Evolutionary conservation across 1,139 yeast species (phyloP).

Genomic region (Yamadazyma atmosphaerica): DNA sequence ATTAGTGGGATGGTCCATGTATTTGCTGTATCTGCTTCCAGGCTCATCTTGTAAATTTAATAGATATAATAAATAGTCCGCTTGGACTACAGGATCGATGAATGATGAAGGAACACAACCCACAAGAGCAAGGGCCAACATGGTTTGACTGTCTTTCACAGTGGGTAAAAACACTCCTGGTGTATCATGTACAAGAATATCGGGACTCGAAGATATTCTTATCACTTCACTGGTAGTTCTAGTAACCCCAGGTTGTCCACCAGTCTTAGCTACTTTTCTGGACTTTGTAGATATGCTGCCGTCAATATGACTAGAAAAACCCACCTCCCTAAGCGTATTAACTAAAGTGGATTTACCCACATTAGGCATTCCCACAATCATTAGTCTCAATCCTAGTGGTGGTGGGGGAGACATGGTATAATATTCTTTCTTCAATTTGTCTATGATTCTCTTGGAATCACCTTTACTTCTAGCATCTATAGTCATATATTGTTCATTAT

Average conservation of each 20-base stretch:
- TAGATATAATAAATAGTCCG: conserved; percentile 78
- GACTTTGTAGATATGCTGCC: conserved; percentile 31
- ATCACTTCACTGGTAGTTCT: conserved; percentile 77
- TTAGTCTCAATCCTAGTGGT: conserved; percentile 74
- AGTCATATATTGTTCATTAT: conserved; percentile 55
- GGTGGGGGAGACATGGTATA: conserved; percentile 59
- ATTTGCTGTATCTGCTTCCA: conserved; percentile 47
- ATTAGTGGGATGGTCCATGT: conserved; percentile 68
- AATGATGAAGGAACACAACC: conserved; percentile 74
- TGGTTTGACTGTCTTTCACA: conserved; percentile 63
- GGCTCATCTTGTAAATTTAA: conserved; percentile 63
- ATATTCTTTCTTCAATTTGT: conserved; percentile 46
- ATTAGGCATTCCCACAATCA: conserved; percentile 94
- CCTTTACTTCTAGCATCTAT: conserved; percentile 57
- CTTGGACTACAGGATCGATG: conserved; percentile 82
- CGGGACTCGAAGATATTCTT: conserved; percentile 60
- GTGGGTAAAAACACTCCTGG: conserved; percentile 91
- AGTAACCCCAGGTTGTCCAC: conserved; percentile 91
- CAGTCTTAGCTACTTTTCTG: conserved; percentile 78
- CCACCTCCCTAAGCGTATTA: conserved; percentile 66
- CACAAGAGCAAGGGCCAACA: conserved; percentile 72
- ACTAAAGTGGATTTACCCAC: conserved; percentile 96
- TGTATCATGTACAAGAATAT: conserved; percentile 77
- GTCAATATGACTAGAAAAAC: conserved; percentile 22
- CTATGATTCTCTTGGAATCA: conserved; percentile 55